phyloP scores from a whole-genome alignment of 495 filamentous ascomycete species.

The Aspergillus egyptiacus region DNA sequence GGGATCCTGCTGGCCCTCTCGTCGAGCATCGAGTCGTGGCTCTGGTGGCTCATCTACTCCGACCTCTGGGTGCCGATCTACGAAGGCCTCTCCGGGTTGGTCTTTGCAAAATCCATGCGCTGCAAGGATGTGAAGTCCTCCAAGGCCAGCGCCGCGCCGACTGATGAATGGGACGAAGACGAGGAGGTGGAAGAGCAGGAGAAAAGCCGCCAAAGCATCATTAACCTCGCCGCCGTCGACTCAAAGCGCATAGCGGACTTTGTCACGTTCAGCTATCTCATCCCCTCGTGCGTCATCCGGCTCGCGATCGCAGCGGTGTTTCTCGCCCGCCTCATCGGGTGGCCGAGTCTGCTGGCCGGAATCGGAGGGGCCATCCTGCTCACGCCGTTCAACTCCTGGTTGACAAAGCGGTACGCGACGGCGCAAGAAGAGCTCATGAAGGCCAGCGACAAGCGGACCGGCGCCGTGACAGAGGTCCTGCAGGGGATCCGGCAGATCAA shows the following conservation, averaged over 20 bases:
- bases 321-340: slow-evolving; percentile 64
- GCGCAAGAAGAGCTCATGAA: slow-evolving; percentile 75
- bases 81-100: slow-evolving; percentile 61
- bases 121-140: slow-evolving; percentile 66
- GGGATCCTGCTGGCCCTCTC: slow-evolving; percentile 50
- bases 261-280: slow-evolving; percentile 56
- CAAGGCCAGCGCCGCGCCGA: slow-evolving; percentile 25
- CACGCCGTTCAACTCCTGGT: slow-evolving; percentile 63
- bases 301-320: slow-evolving; percentile 61
- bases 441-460: slow-evolving; percentile 69
- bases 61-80: slow-evolving; percentile 60
- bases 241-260: slow-evolving; percentile 68
- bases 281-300: slow-evolving; percentile 50
- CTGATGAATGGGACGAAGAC: slow-evolving; percentile 11
- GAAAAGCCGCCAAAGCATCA: slow-evolving; percentile 66
- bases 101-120: slow-evolving; percentile 74
- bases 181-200: slow-evolving; percentile 44
- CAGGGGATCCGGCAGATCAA: slow-evolving; percentile 86
- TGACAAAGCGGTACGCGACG: slow-evolving; percentile 58
- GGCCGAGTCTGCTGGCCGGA: slow-evolving; percentile 62
- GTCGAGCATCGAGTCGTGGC: slow-evolving; percentile 54
- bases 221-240: slow-evolving; percentile 78
- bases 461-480: slow-evolving; percentile 70
- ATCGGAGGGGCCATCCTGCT: slow-evolving; percentile 57
- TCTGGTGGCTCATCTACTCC: slow-evolving; percentile 61